phyloP scores from a whole-genome alignment of 2,329 filamentous ascomycete species.

The Monosporascus sp. region DNA sequence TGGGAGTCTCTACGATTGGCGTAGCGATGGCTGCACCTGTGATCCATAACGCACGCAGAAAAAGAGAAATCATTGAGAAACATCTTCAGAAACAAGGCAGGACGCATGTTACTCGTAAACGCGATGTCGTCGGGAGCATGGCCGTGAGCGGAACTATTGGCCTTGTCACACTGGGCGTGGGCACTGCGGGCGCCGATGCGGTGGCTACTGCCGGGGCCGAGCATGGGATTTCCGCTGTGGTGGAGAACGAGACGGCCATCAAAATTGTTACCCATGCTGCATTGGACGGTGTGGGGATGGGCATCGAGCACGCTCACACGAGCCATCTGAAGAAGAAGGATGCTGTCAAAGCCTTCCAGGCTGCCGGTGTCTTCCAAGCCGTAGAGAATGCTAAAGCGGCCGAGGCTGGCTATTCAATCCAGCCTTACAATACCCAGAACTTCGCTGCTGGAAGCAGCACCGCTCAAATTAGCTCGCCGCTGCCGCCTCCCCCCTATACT shows the following conservation, averaged over 20 bases:
- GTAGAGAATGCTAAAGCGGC: constrained; percentile 24
- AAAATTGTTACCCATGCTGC: constrained; percentile 31
- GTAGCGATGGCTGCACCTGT: constrained; percentile 33
- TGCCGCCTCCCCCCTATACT: constrained; percentile 1
- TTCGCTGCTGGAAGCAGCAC: neutral
- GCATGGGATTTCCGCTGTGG: constrained; percentile 19
- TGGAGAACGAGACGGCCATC: constrained; percentile 30
- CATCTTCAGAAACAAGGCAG: constrained; percentile 29
- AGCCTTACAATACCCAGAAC: constrained; percentile 12
- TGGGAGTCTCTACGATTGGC: constrained; percentile 34
- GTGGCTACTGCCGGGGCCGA: constrained; percentile 30
- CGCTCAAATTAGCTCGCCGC: neutral
- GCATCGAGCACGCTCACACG: constrained; percentile 31
- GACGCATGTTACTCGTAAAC: constrained; percentile 34
- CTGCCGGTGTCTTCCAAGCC: constrained; percentile 27
- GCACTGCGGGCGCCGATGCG: constrained; percentile 30
- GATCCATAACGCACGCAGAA: constrained; percentile 37
- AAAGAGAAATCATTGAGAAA: constrained; percentile 35
- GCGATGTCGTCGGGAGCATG: constrained; percentile 35
- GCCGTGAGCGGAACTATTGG: constrained; percentile 33
- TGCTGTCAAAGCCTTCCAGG: constrained; percentile 26
- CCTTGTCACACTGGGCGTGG: constrained; percentile 32
- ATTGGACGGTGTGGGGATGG: constrained; percentile 31
- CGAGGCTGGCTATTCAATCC: constrained; percentile 17
- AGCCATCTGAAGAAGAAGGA: constrained; percentile 30